A percentile compares a stretch with the other conserved stretches of the same genome.
Conservation (phyloP, 75 land plant species). For the Picea glauca region DNA sequence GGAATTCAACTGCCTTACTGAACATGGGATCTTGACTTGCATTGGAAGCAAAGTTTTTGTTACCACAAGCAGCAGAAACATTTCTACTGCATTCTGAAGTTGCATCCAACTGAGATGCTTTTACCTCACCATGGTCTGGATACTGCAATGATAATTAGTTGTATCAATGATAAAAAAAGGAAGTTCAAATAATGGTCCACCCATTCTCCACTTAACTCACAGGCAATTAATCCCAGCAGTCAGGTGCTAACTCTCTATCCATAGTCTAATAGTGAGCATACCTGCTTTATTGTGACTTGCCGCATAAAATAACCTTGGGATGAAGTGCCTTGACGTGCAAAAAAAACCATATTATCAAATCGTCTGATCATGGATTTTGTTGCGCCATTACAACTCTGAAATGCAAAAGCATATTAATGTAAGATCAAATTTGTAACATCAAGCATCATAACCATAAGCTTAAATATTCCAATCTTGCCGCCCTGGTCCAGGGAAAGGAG, state of each 20-base stretch:
- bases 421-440: no score
- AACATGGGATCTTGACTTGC: constrained; percentile 10
- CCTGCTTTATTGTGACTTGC: constrained; percentile 32
- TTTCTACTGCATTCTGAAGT: not conserved
- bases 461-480: no score
- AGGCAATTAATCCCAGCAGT: not conserved
- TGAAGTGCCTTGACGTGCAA: constrained; percentile 46
- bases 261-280: not conserved
- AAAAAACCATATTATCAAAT: constrained; percentile 36
- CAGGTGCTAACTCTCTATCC: constrained; percentile 3
- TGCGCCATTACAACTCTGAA: constrained; percentile 43
- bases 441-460: no score
- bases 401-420: not conserved
- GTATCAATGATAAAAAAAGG: not conserved
- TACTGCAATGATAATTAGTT: not conserved
- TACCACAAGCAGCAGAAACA: not conserved
- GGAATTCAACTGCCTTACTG: constrained; percentile 25
- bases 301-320: constrained; percentile 45
- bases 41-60: constrained; percentile 3
- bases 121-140: constrained; percentile 8
- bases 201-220: not conserved
- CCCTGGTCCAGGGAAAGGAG: no score
- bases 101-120: not conserved
- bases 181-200: not conserved
- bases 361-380: constrained; percentile 28